Base-by-base conservation (phyloP, 106 monocot genomes). In the Narthecium ossifragum region DNA sequence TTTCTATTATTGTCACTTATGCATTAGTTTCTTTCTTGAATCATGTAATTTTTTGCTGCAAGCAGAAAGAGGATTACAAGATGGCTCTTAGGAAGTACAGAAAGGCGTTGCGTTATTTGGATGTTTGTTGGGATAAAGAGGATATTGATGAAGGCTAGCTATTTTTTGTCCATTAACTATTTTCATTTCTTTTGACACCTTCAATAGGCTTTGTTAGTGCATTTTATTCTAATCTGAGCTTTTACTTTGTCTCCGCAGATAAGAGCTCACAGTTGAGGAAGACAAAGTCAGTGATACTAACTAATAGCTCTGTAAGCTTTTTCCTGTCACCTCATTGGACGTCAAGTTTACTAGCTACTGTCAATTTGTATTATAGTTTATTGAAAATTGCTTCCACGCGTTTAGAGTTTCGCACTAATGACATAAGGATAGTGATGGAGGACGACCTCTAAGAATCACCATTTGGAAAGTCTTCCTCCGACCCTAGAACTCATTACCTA, bases 251-350 rank as follows among this genome's bases (percentile, higher is more conserved):
- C n/a, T n/a, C 18, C 11, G 12, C 43, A 43, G 43, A 71, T 60
- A 77, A 66, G 53, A 77, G 77, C 49, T 53, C 46, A 50, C 29
- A 33, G 45, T 50, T 77, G 53, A 51, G 77, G 60, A 77, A 71
- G 50, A 77, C 66, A 0, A 77, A 77, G 61, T 77, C 77, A 17
- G 71, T 66, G 20, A 77, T 77, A 56, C 60, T 77, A 5, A 70
- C 77, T 23, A 77, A 77, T 50, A 77, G 77, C 46, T 77, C 77
- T 30, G 77, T 77, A 66, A 71, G 77, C 31, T n/a, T n/a, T 45
- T 39, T 45, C 20, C 39, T 30, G 2, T 34, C 2, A 57, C 3
- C 2, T 8, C 18, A 22, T 49, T 20, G 5, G 9, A 49, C 49
- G 23, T 49, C 2, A 4, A 23, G 45, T 46, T 46, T 3, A 46